These are phyloP conservation scores for Phytophthora pistaciae DNA, from an alignment of 352 stramenopile species.

Conservation along the genomic window DNA sequence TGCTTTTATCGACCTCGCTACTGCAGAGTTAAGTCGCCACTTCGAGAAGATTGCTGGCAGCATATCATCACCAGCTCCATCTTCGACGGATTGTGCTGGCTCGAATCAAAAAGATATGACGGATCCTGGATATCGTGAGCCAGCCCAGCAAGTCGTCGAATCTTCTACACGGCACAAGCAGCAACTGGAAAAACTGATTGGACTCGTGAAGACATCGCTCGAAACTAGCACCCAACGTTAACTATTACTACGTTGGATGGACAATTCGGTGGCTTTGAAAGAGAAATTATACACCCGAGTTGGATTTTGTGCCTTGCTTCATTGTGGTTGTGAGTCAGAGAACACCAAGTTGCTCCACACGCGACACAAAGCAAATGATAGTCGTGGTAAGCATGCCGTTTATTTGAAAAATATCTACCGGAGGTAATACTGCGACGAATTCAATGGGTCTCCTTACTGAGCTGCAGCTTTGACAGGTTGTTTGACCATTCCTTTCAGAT, in stretches of 20 bases:
- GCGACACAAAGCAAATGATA: too few species aligned
- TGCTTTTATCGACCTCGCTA: slow-evolving; percentile 28
- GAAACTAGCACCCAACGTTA: too few species aligned
- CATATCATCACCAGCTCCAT: not conserved
- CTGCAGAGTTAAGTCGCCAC: not conserved
- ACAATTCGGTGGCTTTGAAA: too few species aligned
- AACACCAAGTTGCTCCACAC: too few species aligned
- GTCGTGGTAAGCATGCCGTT: not conserved
- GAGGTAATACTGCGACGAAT: not conserved
- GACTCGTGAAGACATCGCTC: slow-evolving; percentile 54
- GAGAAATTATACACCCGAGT: too few species aligned
- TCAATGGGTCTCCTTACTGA: not conserved
- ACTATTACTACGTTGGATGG: too few species aligned
- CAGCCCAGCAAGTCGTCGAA: not conserved
- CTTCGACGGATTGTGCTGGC: not conserved
- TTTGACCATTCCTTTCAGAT: not conserved
- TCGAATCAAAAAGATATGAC: not conserved
- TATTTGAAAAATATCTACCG: not conserved
- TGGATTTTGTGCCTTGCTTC: too few species aligned
- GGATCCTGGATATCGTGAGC: not conserved
- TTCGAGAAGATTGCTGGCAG: slow-evolving; percentile 10
- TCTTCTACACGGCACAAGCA: slow-evolving; percentile 44
- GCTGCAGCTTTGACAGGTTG: not conserved
- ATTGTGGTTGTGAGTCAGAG: too few species aligned
- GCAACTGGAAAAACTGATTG: slow-evolving; percentile 64